Conservation (phyloP, 169 alveolate species). For the Plasmodium ovale region DNA sequence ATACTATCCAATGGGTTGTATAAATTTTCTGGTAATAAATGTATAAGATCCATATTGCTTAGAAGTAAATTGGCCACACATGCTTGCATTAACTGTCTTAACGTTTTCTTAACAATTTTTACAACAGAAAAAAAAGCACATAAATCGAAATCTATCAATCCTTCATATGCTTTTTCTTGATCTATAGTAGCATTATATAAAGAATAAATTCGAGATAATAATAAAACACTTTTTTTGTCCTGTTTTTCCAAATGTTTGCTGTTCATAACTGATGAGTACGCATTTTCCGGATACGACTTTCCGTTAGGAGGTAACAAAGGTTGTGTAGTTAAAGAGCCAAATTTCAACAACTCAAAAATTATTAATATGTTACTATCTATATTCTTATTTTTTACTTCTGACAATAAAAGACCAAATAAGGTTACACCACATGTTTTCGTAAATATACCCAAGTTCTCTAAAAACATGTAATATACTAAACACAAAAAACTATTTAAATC, state of each 20-base stretch:
- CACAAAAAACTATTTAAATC: slow-evolving; percentile 68
- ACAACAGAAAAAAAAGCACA: slow-evolving; percentile 81
- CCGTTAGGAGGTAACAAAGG: slow-evolving; percentile 81
- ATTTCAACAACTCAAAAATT: slow-evolving; percentile 81
- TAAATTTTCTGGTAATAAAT: slow-evolving; percentile 48
- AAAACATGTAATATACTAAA: slow-evolving; percentile 78
- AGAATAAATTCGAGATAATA: slow-evolving; percentile 80
- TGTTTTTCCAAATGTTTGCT: slow-evolving; percentile 31
- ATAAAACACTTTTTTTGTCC: slow-evolving; percentile 74
- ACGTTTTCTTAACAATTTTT: slow-evolving; percentile 78
- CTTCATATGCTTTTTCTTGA: slow-evolving; percentile 42
- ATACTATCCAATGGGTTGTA: slow-evolving; percentile 23
- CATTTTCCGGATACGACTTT: slow-evolving; percentile 77
- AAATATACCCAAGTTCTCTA: slow-evolving; percentile 83
- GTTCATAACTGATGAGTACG: slow-evolving; percentile 46
- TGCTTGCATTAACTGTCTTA: slow-evolving; percentile 82
- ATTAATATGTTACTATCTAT: slow-evolving; percentile 77
- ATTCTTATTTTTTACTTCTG: slow-evolving; percentile 77
- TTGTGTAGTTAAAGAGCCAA: slow-evolving; percentile 83
- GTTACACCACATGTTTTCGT: slow-evolving; percentile 84
- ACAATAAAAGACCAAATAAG: slow-evolving; percentile 81
- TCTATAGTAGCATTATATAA: slow-evolving; percentile 51
- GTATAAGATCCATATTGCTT: slow-evolving; percentile 72
- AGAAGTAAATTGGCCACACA: slow-evolving; percentile 78
- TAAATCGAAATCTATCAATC: slow-evolving; percentile 77